Evolutionary conservation across 352 stramenopile genomes (phyloP).

Genomic region (Peronospora belbahrii): DNA sequence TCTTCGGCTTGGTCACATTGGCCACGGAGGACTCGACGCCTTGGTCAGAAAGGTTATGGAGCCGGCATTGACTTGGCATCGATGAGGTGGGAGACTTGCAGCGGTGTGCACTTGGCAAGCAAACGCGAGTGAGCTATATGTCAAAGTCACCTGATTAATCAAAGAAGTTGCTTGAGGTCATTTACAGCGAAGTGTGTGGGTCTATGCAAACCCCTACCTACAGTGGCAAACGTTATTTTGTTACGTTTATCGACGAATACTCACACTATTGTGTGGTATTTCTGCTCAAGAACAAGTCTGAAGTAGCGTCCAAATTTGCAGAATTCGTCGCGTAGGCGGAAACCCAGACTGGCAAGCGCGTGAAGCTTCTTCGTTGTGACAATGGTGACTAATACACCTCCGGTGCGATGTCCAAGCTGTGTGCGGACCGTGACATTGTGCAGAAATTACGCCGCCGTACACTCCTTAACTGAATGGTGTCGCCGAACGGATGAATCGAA

Average conservation of each 20-base stretch:
- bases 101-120: neutral
- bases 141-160: too few relatives aligned
- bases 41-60: neutral
- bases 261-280: too few relatives aligned
- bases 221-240: too few relatives aligned
- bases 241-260: too few relatives aligned
- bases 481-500: too few relatives aligned
- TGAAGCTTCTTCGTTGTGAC: neutral
- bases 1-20: conserved; percentile 1
- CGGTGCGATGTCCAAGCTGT: neutral
- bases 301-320: neutral
- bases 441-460: neutral
- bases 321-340: neutral
- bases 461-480: neutral
- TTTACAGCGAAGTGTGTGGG: too few relatives aligned
- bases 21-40: neutral
- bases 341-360: neutral
- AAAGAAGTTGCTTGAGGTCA: too few relatives aligned
- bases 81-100: neutral
- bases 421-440: neutral
- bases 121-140: neutral
- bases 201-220: too few relatives aligned
- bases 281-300: too few relatives aligned
- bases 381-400: neutral
- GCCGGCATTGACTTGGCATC: neutral